These are phyloP conservation scores for Tricharina praecox DNA, from an alignment of 495 filamentous ascomycete species.

Conservation along the genomic window DNA sequence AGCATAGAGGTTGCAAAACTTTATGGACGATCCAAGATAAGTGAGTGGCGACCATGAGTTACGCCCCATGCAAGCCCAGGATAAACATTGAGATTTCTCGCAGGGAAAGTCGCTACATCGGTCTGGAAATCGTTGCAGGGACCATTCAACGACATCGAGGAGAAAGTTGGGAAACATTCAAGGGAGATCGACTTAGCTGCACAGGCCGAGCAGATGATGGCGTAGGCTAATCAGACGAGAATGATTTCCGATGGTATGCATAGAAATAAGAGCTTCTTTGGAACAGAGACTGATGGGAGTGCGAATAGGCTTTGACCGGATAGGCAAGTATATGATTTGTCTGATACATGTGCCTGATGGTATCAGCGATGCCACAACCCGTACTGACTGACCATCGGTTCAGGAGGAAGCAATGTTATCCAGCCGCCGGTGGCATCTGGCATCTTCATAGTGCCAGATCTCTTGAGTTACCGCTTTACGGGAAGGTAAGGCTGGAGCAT, in stretches of 20 bases:
- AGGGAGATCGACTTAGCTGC: neutral
- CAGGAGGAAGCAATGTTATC: too few relatives aligned
- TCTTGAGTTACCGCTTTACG: neutral
- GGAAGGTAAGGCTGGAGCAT: neutral
- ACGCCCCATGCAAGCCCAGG: too few relatives aligned
- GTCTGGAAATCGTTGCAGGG: neutral
- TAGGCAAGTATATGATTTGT: too few relatives aligned
- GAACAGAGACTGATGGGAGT: too few relatives aligned
- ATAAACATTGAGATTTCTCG: too few relatives aligned
- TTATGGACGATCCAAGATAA: neutral
- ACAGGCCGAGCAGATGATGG: neutral
- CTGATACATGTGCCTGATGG: too few relatives aligned
- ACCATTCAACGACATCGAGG: neutral
- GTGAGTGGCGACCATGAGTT: neutral
- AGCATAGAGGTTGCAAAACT: neutral
- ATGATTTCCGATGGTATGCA: neutral
- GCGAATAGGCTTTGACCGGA: too few relatives aligned
- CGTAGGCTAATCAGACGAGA: neutral
- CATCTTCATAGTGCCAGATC: neutral
- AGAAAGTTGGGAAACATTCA: neutral
- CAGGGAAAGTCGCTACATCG: neutral
- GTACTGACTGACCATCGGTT: too few relatives aligned
- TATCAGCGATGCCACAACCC: too few relatives aligned
- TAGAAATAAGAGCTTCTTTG: too few relatives aligned
- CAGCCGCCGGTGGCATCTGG: neutral